A percentile compares a stretch with the other conserved stretches of the same genome.
These are phyloP conservation scores for Chlorophyllum brunneum DNA, from an alignment of 768 basidiomycete genomes.

Conservation along the genomic window DNA sequence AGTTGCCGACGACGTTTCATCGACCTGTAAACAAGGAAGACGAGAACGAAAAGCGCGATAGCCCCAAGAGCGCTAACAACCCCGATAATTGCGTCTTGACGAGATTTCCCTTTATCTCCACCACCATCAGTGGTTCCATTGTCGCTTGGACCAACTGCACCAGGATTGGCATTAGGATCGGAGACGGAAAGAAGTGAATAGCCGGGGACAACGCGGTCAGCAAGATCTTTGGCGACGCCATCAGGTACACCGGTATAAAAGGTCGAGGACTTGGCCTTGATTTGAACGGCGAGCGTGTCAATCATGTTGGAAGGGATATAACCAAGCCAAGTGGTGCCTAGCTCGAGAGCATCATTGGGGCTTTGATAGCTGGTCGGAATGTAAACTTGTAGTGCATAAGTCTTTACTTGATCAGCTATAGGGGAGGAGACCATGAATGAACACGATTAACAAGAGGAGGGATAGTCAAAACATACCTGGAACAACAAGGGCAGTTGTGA, in stretches of 20 bases:
- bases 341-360: conserved; percentile 38
- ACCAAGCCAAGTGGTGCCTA: conserved; percentile 70
- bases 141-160: conserved; percentile 16
- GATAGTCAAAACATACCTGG: conserved; percentile 23
- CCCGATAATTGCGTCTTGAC: conserved; percentile 88
- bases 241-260: conserved; percentile 57
- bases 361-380: conserved; percentile 54
- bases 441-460: not conserved
- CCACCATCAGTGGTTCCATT: conserved; percentile 15
- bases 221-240: conserved; percentile 51
- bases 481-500: conserved; percentile 29
- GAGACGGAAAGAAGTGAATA: conserved; percentile 52
- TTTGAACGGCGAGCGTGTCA: conserved; percentile 55
- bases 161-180: conserved; percentile 26
- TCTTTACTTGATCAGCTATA: conserved; percentile 32
- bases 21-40: conserved; percentile 67
- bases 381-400: conserved; percentile 64
- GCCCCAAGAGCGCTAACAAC: conserved; percentile 82
- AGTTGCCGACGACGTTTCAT: conserved; percentile 63
- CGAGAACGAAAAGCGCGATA: conserved; percentile 67
- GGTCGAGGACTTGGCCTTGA: conserved; percentile 54
- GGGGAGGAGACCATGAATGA: conserved; percentile 1
- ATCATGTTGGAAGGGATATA: conserved; percentile 61
- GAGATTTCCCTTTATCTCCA: conserved; percentile 35
- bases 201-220: conserved; percentile 64